A percentile compares a stretch with the other conserved stretches of the same genome.
These are phyloP conservation scores for Mycena filopes DNA, from an alignment of 768 basidiomycete genomes.

Conservation along the genomic window DNA sequence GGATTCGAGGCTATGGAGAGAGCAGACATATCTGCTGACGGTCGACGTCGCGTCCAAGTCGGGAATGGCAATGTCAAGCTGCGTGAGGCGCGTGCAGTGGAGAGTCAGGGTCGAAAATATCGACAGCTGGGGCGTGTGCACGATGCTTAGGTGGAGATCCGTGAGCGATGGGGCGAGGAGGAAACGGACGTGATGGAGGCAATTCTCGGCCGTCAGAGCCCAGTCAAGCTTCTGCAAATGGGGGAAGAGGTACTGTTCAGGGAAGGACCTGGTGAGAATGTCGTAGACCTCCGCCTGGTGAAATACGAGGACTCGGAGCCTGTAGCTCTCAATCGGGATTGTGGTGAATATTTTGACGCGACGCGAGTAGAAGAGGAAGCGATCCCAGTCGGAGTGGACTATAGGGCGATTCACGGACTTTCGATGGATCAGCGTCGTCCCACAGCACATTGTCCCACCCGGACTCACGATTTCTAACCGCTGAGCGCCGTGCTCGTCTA, in stretches of 20 bases:
- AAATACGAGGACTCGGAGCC: neutral
- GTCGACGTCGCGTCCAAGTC: neutral
- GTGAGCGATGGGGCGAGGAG: constrained; percentile 2
- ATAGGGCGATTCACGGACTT: neutral
- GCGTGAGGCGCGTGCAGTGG: neutral
- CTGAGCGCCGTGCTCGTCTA: no score
- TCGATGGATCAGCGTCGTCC: neutral
- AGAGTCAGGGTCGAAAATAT: neutral
- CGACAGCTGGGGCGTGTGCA: neutral
- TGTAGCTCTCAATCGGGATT: no score
- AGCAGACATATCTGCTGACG: neutral
- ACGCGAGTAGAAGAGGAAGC: neutral
- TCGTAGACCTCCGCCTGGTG: neutral
- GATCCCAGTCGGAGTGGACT: neutral
- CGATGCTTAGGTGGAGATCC: neutral
- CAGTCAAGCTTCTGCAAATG: neutral
- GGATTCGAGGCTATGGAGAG: neutral
- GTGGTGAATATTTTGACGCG: constrained; percentile 5
- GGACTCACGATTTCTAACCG: neutral
- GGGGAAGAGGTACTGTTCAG: constrained; percentile 3
- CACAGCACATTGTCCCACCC: neutral
- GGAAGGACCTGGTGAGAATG: neutral
- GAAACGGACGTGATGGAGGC: neutral
- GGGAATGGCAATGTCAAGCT: neutral
- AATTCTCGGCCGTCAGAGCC: neutral